These are phyloP conservation scores for Colletotrichum scovillei DNA, from an alignment of 2,329 filamentous ascomycete genomes.

Conservation along the genomic window DNA sequence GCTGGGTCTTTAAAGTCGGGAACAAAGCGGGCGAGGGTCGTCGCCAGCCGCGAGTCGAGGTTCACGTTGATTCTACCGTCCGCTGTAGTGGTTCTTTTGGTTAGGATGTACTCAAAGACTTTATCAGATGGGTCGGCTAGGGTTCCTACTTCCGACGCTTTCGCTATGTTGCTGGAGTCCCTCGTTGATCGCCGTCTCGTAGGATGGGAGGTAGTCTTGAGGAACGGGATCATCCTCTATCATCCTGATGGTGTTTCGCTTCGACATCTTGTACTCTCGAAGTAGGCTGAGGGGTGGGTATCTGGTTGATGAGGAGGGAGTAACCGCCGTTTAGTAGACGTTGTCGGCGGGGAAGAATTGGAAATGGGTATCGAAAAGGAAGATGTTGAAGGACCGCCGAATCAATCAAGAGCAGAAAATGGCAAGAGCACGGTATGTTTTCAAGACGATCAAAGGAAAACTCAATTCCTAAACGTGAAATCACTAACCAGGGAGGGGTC, in stretches of 20 bases:
- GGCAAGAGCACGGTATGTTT: background rate
- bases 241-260: background rate
- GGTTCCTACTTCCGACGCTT: slow-evolving; percentile 4
- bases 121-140: background rate
- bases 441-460: background rate
- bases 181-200: slow-evolving; percentile 15
- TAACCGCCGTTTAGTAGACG: background rate
- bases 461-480: background rate
- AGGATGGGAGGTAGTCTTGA: slow-evolving; percentile 24
- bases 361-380: background rate
- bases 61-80: slow-evolving; percentile 34
- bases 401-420: background rate
- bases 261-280: slow-evolving; percentile 3
- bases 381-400: background rate
- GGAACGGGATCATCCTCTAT: slow-evolving; percentile 10
- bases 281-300: background rate
- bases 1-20: slow-evolving; percentile 27
- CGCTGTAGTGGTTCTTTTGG: background rate
- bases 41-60: slow-evolving; percentile 30
- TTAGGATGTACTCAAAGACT: background rate
- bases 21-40: slow-evolving; percentile 27
- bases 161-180: slow-evolving; percentile 2
- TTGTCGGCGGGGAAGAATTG: background rate
- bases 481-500: background rate
- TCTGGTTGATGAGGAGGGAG: background rate